phyloP scores from a whole-genome alignment of 768 basidiomycete species.

The Leccinum disarticulatum region DNA sequence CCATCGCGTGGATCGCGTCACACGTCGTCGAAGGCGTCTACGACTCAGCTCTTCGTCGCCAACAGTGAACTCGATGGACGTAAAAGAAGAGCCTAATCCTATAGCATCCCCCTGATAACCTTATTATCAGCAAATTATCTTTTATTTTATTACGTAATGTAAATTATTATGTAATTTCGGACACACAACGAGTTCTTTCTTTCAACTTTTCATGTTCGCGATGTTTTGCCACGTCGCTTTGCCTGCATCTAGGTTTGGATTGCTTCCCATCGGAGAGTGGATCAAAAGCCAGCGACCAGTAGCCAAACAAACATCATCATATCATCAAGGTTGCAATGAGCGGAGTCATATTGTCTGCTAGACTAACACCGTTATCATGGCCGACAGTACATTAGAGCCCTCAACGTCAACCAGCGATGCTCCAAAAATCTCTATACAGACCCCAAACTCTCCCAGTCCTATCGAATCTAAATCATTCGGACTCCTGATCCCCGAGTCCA shows the following conservation, averaged over 20 bases:
- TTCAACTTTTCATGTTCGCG: not conserved
- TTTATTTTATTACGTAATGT: constrained; percentile 6
- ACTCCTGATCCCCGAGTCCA: constrained; percentile 46
- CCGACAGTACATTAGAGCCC: constrained; percentile 3
- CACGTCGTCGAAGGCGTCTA: constrained; percentile 15
- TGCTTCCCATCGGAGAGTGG: not conserved
- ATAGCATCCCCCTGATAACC: constrained; percentile 23
- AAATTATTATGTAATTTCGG: not conserved
- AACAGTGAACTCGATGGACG: constrained; percentile 32
- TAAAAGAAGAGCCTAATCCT: constrained; percentile 30
- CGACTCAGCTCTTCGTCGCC: constrained; percentile 18
- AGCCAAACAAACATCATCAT: constrained; percentile 17
- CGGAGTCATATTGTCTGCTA: not conserved
- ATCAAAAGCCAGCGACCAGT: not conserved
- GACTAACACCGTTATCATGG: constrained; percentile 19
- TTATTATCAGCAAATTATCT: constrained; percentile 15
- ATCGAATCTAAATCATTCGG: constrained; percentile 27
- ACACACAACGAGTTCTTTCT: too few relatives aligned
- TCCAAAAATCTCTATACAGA: not conserved
- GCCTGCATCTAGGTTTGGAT: not conserved
- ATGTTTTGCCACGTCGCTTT: not conserved
- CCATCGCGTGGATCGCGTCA: constrained; percentile 31
- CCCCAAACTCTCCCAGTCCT: constrained; percentile 1
- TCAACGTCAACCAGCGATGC: constrained; percentile 2
- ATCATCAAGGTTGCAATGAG: constrained; percentile 1